Evolutionary conservation across 768 basidiomycete species (phyloP), one percentile per base, ranked within the genome.

Genomic region (Suillus alpinus): DNA sequence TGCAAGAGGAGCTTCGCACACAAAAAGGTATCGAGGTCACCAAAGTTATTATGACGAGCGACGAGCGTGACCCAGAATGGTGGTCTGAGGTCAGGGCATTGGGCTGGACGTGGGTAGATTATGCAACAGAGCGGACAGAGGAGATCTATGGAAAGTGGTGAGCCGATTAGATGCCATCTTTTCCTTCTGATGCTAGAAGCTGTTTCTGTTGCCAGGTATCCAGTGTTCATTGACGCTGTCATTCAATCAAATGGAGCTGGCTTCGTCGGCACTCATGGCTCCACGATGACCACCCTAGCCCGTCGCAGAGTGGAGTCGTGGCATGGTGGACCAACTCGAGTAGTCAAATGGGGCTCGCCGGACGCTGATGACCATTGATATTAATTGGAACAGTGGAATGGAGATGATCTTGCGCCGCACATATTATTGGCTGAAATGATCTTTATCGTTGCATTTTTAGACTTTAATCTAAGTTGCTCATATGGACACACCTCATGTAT

Each of bases 211-310:
- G 20, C 23, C 65, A 88, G 88, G 87, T 87, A 89, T 70, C 86
- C 88, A 13, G 74, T 88, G n/a, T 73, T 92, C 55, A 80, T 91
- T 56, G 89, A 91, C 67, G 87, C 88, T 4, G 85, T 83, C 9
- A 82, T 90, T 59, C 91, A 92, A 66, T 87, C 87, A 0, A 75
- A 74, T 41, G 89, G 85, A 23, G 69, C 77, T 12, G 91, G 88
- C 2, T 87, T 92, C 66, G 83, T 92, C 14, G 91, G 89, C 9
- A 91, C 88, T 1, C 82, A 87, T 63, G 67, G 77, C 44, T 90
- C 88, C 37, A 91, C 90, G 5, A 89, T 90, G 83, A 85, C 86
- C 2, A 75, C 83, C 49, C 64, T 92, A 34, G 87, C 89, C 6
- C 78, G 79, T 20, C 81, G 86, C n/a, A 78, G 91, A 29, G 87